Evolutionary conservation across 495 filamentous ascomycete species (phyloP).

Genomic region (Penicillium lagena): DNA sequence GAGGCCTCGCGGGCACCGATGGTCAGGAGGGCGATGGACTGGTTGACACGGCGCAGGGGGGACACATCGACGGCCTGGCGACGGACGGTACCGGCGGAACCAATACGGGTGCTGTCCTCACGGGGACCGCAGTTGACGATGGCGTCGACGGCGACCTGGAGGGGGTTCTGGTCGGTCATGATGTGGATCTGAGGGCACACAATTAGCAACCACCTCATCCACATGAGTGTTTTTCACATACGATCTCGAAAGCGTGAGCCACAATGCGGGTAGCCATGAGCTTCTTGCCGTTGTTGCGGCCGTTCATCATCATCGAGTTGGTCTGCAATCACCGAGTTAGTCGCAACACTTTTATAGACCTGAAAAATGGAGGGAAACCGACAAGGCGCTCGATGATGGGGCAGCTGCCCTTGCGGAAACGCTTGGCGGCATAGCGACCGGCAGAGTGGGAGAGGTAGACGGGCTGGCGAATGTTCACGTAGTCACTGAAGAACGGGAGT

Average conservation of each 20-base stretch:
- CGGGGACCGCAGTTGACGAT: conserved; percentile 99
- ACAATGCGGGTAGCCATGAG: conserved; percentile 99
- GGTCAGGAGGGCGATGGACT: conserved; percentile 94
- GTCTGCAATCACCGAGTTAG: conserved; percentile 33
- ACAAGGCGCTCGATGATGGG: conserved; percentile 96
- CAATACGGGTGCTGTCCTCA: conserved; percentile 99
- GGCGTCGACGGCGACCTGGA: conserved; percentile 98
- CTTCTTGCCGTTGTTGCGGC: conserved; percentile 99
- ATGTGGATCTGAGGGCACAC: conserved; percentile 74
- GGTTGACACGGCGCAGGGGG: conserved; percentile 98
- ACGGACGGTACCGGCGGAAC: conserved; percentile 97
- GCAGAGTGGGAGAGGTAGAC: conserved; percentile 99
- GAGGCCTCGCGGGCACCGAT: conserved; percentile 95
- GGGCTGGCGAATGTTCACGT: conserved; percentile 97
- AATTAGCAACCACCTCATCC: too few species aligned
- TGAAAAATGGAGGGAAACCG: too few species aligned
- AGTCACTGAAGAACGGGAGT: conserved; percentile 60
- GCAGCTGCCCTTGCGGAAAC: conserved; percentile 99
- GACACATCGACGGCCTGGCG: conserved; percentile 99
- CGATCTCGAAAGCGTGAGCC: conserved; percentile 97
- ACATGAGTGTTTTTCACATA: conserved; percentile 42
- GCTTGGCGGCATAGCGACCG: conserved; percentile 97
- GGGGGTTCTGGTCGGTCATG: conserved; percentile 99
- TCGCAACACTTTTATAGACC: too few species aligned
- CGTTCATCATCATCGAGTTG: conserved; percentile 99